These are phyloP conservation scores for Teunomyces panamensis DNA, from an alignment of 805 yeast species.

Conservation along the genomic window DNA sequence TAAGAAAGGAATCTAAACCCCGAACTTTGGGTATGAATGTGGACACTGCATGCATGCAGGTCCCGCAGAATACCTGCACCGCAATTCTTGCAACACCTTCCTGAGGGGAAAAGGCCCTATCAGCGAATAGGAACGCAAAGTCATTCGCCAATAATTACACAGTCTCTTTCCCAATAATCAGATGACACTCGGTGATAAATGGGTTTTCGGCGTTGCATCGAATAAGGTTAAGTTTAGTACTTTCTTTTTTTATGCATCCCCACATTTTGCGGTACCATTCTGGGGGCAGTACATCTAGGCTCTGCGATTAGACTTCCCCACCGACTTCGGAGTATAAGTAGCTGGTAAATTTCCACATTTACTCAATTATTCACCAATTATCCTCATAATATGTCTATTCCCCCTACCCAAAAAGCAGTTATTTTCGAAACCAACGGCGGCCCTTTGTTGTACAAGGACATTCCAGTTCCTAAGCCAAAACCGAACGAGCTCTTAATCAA, in stretches of 20 bases:
- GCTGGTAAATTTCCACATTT: neutral
- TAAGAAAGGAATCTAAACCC: neutral
- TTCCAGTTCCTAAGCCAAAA: slow-evolving; percentile 78
- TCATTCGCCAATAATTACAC: too few species aligned
- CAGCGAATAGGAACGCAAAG: too few species aligned
- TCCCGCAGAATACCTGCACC: too few species aligned
- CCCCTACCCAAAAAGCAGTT: slow-evolving; percentile 69
- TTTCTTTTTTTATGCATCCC: neutral
- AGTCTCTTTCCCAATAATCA: neutral
- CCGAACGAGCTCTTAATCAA: slow-evolving; percentile 76
- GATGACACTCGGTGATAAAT: neutral
- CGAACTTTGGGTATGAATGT: neutral
- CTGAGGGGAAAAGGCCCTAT: too few species aligned
- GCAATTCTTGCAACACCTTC: too few species aligned
- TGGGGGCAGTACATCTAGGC: neutral
- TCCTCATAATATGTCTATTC: slow-evolving; percentile 31
- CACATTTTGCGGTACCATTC: neutral
- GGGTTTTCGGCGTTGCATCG: neutral
- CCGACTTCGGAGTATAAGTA: neutral
- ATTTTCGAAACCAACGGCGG: slow-evolving; percentile 67
- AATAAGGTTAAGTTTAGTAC: too few species aligned
- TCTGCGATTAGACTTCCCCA: neutral
- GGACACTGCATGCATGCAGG: too few species aligned
- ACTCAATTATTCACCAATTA: neutral
- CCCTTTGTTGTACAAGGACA: slow-evolving; percentile 57